Base-by-base conservation (phyloP, 345 rosid genomes). In the Rhodomyrtus tomentosa region DNA sequence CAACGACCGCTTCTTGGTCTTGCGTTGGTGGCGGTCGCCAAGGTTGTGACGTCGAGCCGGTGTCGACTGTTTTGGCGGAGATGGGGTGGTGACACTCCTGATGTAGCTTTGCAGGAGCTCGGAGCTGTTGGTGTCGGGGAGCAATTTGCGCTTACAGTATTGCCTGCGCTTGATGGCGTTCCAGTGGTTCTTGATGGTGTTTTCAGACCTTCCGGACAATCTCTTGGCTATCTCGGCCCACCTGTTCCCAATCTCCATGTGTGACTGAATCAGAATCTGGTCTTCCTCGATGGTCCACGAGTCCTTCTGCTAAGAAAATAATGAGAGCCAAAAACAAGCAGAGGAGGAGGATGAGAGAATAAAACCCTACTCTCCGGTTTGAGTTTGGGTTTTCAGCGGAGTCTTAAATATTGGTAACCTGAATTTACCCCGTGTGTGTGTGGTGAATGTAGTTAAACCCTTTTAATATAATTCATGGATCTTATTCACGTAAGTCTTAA, bases 121-220 rank as follows among this genome's bases (percentile, higher is more conserved):
- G 82, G 82, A 81, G 55, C 24, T 50, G 40, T 42, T 52, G 55
- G 52, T 45, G 36, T 50, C 11, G 36, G 55, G 82, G 55, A 49
- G 52, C 36, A 49, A 49, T 32, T 81, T 51, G 5, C 36, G 82
- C 51, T 24, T 50, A 52, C 52, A 59, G 80, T 55, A 21, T n/a
- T 73, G 82, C 55, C 58, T 84, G 45, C 85, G 53, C 50, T 81
- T 81, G 52, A 83, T 51, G 0, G 86, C 84, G 36, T 85, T 81
- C 86, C 86, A 85, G 25, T 82, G 84, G 36, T 85, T 85, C 84
- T 85, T 85, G 59, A 85, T 52, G 51, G 84, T 36, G 38, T 85
- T 85, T 27, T 85, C 86, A 2, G 86, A 58, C 86, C 86, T 81
- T 3, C 84, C 84, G 10, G 81, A 81, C 80, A 85, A 14, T 38